Evolutionary conservation across 805 yeast species (phyloP).

Genomic region (Lachancea meyersii): DNA sequence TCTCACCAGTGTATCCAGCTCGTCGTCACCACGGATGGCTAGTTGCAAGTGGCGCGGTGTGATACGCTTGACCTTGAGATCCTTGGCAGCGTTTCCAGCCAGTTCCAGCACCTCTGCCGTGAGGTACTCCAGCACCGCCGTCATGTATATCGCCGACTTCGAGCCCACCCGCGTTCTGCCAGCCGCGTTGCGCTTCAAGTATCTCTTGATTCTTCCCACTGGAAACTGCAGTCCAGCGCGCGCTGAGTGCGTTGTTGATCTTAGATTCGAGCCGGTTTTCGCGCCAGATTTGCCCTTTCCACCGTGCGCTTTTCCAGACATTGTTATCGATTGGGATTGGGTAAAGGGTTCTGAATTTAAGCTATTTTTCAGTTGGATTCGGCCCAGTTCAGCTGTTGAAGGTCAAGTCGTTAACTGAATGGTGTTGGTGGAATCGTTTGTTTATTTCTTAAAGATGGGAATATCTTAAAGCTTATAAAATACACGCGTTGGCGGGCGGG

Average conservation of each 20-base stretch:
- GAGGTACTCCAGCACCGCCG: conserved; percentile 92
- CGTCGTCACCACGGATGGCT: conserved; percentile 98
- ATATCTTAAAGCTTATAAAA: not conserved
- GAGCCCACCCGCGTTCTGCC: conserved; percentile 84
- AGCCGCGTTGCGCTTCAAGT: conserved; percentile 84
- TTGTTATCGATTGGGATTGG: conserved; percentile 23
- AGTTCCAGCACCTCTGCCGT: conserved; percentile 96
- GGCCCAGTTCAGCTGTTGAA: too few species aligned
- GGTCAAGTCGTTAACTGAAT: conserved; percentile 1
- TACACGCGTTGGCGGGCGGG: not conserved
- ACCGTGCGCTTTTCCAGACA: conserved; percentile 96
- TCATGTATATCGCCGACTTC: conserved; percentile 90
- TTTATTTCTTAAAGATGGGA: conserved; percentile 3
- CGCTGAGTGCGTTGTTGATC: conserved; percentile 83
- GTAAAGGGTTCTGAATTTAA: conserved; percentile 2
- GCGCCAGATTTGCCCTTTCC: conserved; percentile 95
- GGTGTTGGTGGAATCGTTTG: not conserved
- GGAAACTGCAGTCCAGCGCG: conserved; percentile 96
- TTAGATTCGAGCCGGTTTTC: conserved; percentile 49
- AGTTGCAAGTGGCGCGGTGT: conserved; percentile 95
- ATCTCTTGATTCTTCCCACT: conserved; percentile 97
- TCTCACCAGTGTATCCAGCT: conserved; percentile 85
- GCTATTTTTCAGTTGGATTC: not conserved
- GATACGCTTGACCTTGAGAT: conserved; percentile 89
- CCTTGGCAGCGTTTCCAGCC: conserved; percentile 98